These are phyloP conservation scores for Aspergillus sparsus DNA, from an alignment of 495 filamentous ascomycete species.

Conservation along the genomic window DNA sequence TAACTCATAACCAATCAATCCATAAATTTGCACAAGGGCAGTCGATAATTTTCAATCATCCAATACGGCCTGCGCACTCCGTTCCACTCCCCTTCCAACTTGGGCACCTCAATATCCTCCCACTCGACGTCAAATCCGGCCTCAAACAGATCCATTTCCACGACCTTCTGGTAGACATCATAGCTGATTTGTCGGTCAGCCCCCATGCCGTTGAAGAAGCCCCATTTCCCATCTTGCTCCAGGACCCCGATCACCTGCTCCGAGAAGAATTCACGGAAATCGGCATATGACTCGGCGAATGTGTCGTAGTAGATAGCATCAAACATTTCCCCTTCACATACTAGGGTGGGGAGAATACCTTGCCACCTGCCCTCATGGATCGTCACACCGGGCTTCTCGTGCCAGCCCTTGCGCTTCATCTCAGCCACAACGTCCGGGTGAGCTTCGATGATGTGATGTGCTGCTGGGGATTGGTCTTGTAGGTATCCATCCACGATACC, in stretches of 20 bases:
- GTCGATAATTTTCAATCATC: constrained; percentile 72
- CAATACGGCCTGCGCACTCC: constrained; percentile 88
- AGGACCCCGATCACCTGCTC: constrained; percentile 82
- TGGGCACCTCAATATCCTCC: constrained; percentile 73
- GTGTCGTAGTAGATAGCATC: constrained; percentile 98
- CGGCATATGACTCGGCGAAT: constrained; percentile 88
- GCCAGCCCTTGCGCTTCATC: constrained; percentile 65
- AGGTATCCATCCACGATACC: constrained; percentile 91
- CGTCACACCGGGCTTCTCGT: constrained; percentile 60
- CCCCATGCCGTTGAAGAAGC: constrained; percentile 95
- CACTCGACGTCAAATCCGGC: constrained; percentile 89
- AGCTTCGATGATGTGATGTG: constrained; percentile 90
- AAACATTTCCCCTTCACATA: constrained; percentile 69
- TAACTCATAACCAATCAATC: constrained; percentile 38
- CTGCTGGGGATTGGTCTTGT: constrained; percentile 60
- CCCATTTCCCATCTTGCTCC: constrained; percentile 71
- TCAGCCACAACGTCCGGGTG: constrained; percentile 78
- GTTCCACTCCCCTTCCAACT: constrained; percentile 70
- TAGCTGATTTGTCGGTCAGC: constrained; percentile 91
- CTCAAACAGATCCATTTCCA: constrained; percentile 88
- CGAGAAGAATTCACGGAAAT: constrained; percentile 82
- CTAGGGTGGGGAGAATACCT: constrained; percentile 70
- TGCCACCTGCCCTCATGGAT: constrained; percentile 83
- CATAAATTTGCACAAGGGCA: constrained; percentile 66
- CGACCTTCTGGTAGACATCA: constrained; percentile 91